These are phyloP conservation scores for Anastatica hierochuntica DNA, from an alignment of 345 rosid species.

Conservation along the genomic window DNA sequence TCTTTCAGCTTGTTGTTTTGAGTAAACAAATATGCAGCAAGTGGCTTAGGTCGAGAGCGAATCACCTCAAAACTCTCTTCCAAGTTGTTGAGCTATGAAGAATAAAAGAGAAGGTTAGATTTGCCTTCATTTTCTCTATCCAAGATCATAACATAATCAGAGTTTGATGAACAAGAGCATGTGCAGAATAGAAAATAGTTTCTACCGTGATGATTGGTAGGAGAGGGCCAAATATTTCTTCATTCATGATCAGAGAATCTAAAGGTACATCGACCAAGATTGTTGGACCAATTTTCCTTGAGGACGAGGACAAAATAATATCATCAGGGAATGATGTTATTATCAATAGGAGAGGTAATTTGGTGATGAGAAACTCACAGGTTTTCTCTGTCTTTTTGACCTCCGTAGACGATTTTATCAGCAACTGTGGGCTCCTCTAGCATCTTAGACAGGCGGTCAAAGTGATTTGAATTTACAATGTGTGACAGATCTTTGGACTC, in stretches of 20 bases:
- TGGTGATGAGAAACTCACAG: conserved; percentile 44
- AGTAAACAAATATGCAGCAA: conserved; percentile 86
- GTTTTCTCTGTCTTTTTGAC: conserved; percentile 52
- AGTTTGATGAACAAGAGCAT: background rate
- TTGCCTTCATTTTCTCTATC: background rate
- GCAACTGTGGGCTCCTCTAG: conserved; percentile 84
- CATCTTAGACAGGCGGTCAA: conserved; percentile 56
- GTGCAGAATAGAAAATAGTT: background rate
- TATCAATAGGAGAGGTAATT: background rate
- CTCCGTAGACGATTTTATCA: conserved; percentile 69
- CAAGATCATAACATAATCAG: background rate
- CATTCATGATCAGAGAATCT: conserved; percentile 72
- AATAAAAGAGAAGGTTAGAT: background rate
- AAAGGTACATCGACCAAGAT: conserved; percentile 74
- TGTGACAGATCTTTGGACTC: conserved; percentile 79
- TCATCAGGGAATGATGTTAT: too few relatives aligned
- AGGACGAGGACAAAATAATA: background rate
- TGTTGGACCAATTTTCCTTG: conserved; percentile 80
- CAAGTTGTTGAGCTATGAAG: conserved; percentile 53
- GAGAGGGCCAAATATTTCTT: conserved; percentile 94
- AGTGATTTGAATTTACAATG: conserved; percentile 75
- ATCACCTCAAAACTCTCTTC: conserved; percentile 73
- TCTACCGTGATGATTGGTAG: conserved; percentile 74
- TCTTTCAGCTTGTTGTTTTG: conserved; percentile 58
- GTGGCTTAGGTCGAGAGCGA: conserved; percentile 71